Evolutionary conservation across 202 grass and related monocot species (phyloP), one percentile per base, ranked within the genome.

Genomic region (Elaeis oleifera): DNA sequence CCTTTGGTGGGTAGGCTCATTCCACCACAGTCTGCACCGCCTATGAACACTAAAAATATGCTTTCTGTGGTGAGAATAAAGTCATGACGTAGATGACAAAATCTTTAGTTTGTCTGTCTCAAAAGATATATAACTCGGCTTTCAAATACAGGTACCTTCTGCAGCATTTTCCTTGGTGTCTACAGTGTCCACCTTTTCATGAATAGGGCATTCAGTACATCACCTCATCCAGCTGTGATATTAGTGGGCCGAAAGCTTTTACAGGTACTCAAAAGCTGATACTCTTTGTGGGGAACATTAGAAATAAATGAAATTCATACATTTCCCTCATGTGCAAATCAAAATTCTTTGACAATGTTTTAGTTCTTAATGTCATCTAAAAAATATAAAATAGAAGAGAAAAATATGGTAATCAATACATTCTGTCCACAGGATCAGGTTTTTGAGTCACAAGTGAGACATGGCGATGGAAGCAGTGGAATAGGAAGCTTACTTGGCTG

Each of bases 401-500:
- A 20, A 20, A 3, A 59, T 50, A 20, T 58, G 14, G 20, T 65
- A 14, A n/a, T 66, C 27, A 28, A 67, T 50, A 20, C 23, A 16
- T 18, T 23, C 24, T 63, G 21, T 61, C 64, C 63, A n/a, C 54
- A 78, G 75, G 67, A 53, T 29, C 50, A 48, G 22, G 39, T 61
- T 50, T 52, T 20, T 21, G 65, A 63, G 65, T 74, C 80, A 54
- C 70, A 58, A 58, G 54, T 78, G 51, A 79, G 36, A 31, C 69
- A 81, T 75, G 73, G 24, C 50, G 74, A 48, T 53, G 78, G 54
- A 75, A 80, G 86, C 50, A 72, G 24, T 68, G 78, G 53, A 79
- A 75, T 90, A 39, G 90, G 86, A 71, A 88, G 50, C 19, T 78
- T 90, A 22, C 75, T 96, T 86, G 94, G 94, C 56, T 97, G 94